Percentiles rank a stretch among this genome's conserved stretches.
These are phyloP conservation scores for Leccinum imitatum DNA, from an alignment of 768 basidiomycete species.

Conservation along the genomic window DNA sequence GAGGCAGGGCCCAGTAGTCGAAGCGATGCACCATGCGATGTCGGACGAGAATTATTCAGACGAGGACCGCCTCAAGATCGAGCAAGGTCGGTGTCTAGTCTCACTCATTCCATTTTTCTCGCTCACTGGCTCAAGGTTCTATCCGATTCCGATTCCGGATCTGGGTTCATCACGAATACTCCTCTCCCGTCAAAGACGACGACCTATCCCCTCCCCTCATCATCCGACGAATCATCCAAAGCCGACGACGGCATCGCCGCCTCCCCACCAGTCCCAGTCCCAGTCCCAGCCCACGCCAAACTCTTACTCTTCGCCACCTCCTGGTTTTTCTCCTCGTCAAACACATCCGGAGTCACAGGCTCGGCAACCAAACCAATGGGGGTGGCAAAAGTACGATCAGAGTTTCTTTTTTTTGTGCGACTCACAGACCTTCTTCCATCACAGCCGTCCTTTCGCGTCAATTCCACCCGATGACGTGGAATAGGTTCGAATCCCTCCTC, in stretches of 20 bases:
- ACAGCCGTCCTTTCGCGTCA: constrained; percentile 94
- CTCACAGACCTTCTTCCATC: not conserved
- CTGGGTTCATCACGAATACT: constrained; percentile 12
- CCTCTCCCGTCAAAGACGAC: constrained; percentile 21
- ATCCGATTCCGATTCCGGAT: not conserved
- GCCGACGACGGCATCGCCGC: too few relatives aligned
- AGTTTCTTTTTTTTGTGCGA: not conserved
- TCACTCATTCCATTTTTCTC: too few relatives aligned
- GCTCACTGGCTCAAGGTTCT: too few relatives aligned
- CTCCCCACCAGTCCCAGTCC: too few relatives aligned
- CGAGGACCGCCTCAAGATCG: too few relatives aligned
- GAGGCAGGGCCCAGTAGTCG: too few relatives aligned
- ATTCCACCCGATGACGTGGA: constrained; percentile 89
- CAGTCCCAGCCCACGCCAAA: constrained; percentile 2
- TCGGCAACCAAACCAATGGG: constrained; percentile 58
- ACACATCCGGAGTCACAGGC: constrained; percentile 68
- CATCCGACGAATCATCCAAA: not conserved
- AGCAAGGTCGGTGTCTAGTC: too few relatives aligned
- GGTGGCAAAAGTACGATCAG: too few relatives aligned
- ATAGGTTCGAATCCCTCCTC: constrained; percentile 92
- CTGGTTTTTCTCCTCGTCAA: constrained; percentile 47
- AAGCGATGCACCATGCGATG: too few relatives aligned
- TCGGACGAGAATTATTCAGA: too few relatives aligned
- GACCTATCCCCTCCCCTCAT: constrained; percentile 30
- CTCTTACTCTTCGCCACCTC: constrained; percentile 58